Conservation (phyloP, 768 basidiomycete genomes). For the Phlebiopsis flavidoalba region DNA sequence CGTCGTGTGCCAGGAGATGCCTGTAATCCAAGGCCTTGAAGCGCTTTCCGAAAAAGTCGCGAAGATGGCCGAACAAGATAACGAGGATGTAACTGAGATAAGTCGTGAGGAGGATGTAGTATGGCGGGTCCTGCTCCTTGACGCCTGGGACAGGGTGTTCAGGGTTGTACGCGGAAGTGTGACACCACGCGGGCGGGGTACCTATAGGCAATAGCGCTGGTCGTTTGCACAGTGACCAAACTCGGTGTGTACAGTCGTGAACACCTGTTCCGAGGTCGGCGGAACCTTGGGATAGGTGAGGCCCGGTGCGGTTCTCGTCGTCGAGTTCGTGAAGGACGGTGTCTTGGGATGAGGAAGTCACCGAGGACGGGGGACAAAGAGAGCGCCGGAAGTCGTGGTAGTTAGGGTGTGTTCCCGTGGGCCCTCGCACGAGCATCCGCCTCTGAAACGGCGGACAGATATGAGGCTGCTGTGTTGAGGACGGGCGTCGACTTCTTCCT, state of each 20-base stretch:
- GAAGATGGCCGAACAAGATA: conserved; percentile 85
- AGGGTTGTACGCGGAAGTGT: conserved; percentile 54
- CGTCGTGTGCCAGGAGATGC: conserved; percentile 80
- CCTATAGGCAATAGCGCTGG: too few relatives aligned
- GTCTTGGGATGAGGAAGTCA: conserved; percentile 67
- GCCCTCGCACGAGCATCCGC: conserved; percentile 65
- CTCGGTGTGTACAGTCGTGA: conserved; percentile 79
- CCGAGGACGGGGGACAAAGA: conserved; percentile 71
- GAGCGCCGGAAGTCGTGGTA: conserved; percentile 55
- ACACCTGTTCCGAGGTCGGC: conserved; percentile 77
- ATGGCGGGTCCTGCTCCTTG: conserved; percentile 81
- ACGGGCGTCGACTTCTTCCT: conserved; percentile 39
- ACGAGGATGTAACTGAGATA: conserved; percentile 93
- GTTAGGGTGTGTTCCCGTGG: conserved; percentile 41
- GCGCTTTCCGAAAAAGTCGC: conserved; percentile 93
- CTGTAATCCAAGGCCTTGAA: conserved; percentile 63
- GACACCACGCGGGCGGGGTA: too few relatives aligned
- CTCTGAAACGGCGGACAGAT: conserved; percentile 55
- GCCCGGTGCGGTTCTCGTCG: conserved; percentile 39
- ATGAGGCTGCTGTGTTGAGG: conserved; percentile 50
- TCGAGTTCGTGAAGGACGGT: conserved; percentile 53
- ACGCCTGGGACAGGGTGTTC: conserved; percentile 45
- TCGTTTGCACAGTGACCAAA: conserved; percentile 89
- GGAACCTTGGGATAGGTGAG: conserved; percentile 59
- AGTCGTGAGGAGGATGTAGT: conserved; percentile 87